These are phyloP conservation scores for Cladophialophora immunda DNA, from an alignment of 2,329 filamentous ascomycete species.

Conservation along the genomic window DNA sequence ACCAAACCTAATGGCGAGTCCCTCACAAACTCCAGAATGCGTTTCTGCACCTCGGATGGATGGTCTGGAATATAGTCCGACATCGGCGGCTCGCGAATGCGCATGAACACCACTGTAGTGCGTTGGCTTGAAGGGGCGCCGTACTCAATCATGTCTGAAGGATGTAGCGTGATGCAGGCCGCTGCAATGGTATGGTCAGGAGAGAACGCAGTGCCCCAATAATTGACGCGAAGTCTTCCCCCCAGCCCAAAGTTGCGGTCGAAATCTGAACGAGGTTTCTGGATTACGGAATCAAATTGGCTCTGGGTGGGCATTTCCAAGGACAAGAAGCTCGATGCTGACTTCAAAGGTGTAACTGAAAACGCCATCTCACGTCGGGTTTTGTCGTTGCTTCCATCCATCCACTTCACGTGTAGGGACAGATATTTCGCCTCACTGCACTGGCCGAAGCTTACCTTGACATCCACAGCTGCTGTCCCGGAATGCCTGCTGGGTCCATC, in stretches of 20 bases:
- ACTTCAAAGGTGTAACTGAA: slow-evolving; percentile 10
- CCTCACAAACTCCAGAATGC: slow-evolving; percentile 24
- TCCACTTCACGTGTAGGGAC: slow-evolving; percentile 11
- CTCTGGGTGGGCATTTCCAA: neutral
- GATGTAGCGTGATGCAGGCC: slow-evolving; percentile 62
- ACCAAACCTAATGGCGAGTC: slow-evolving; percentile 13
- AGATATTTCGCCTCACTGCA: slow-evolving; percentile 20
- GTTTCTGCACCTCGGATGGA: slow-evolving; percentile 17
- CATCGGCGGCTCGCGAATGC: neutral
- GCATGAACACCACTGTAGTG: slow-evolving; percentile 26
- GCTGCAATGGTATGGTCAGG: slow-evolving; percentile 57
- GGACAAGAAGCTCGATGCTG: neutral
- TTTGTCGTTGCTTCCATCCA: neutral
- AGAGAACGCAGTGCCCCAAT: slow-evolving; percentile 62
- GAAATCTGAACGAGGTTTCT: slow-evolving; percentile 46
- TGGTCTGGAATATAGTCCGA: neutral
- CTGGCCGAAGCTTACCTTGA: slow-evolving; percentile 30
- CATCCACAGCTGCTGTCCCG: neutral
- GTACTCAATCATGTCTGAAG: slow-evolving; percentile 66
- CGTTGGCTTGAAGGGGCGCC: slow-evolving; percentile 27
- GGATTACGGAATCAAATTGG: slow-evolving; percentile 24
- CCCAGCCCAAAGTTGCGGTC: slow-evolving; percentile 60
- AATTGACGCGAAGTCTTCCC: slow-evolving; percentile 58
- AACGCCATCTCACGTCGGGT: neutral
- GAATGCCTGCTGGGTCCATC: neutral